Percentiles rank a stretch among this genome's conserved stretches.
phyloP scores from a whole-genome alignment of 2,329 filamentous ascomycete genomes.

The Aphanoascus verrucosus region DNA sequence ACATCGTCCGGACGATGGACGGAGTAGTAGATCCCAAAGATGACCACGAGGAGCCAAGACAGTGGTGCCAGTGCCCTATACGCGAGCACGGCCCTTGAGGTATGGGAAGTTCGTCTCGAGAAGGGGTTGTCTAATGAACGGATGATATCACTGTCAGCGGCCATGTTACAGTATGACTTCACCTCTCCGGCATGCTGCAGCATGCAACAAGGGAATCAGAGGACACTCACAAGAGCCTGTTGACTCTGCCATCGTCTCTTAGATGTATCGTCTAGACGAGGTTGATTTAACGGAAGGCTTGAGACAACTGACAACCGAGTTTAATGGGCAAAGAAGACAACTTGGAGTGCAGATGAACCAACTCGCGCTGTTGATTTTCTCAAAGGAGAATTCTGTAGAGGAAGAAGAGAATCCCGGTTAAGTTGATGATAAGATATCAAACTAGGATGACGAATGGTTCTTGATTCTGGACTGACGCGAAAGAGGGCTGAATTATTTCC shows the following conservation, averaged over 20 bases:
- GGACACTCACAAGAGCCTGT: slow-evolving; percentile 4
- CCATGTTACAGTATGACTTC: too few relatives aligned
- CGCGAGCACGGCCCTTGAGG: slow-evolving; percentile 49
- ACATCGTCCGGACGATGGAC: slow-evolving; percentile 55
- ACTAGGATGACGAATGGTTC: neutral
- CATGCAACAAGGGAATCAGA: neutral
- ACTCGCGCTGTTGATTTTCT: too few relatives aligned
- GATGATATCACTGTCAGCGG: slow-evolving; percentile 1
- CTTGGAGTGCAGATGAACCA: too few relatives aligned
- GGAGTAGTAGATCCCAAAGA: slow-evolving; percentile 65
- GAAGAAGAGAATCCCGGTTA: neutral
- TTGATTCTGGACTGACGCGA: neutral
- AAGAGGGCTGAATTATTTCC: neutral
- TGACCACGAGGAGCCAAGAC: slow-evolving; percentile 62
- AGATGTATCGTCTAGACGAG: too few relatives aligned
- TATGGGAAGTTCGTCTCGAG: slow-evolving; percentile 56
- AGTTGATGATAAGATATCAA: neutral
- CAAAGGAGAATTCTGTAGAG: neutral
- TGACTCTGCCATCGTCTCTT: neutral
- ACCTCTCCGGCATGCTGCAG: neutral
- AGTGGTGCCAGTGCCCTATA: slow-evolving; percentile 68
- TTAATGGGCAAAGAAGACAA: neutral
- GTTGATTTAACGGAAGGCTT: neutral
- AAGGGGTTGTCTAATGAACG: slow-evolving; percentile 61
- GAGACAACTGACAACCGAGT: neutral